Conservation (phyloP, 1,284 basidiomycete genomes). For the Cutaneotrichosporon mucoides region DNA sequence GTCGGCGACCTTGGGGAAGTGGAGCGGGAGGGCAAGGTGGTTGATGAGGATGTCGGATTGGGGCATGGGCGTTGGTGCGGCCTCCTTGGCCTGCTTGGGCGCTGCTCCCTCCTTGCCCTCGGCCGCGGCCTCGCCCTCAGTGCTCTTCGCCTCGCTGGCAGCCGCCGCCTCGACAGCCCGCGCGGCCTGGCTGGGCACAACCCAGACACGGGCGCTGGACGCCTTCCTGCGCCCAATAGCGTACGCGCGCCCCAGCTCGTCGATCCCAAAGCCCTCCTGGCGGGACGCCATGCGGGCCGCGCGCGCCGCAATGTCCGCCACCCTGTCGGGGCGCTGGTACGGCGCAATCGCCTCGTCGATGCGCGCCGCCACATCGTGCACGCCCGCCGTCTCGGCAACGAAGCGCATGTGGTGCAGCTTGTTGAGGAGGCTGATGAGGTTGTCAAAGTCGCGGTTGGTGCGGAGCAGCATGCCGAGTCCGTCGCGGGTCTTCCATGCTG, state of each 20-base stretch:
- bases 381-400: conserved; percentile 64
- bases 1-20: conserved; percentile 73
- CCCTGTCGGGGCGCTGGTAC: conserved; percentile 56
- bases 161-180: background rate
- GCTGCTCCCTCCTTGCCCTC: conserved; percentile 1
- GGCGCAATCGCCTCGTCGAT: conserved; percentile 58
- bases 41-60: conserved; percentile 72
- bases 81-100: background rate
- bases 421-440: conserved; percentile 62
- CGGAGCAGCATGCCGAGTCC: conserved; percentile 65
- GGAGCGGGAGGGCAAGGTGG: conserved; percentile 68
- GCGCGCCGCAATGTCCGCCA: background rate
- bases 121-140: background rate
- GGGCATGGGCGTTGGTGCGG: conserved; percentile 39
- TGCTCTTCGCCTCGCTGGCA: background rate
- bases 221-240: conserved; percentile 81
- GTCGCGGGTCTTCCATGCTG: conserved; percentile 62
- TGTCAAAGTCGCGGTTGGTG: conserved; percentile 68
- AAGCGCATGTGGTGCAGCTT: conserved; percentile 68
- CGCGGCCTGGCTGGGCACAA: conserved; percentile 64
- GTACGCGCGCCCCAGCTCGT: conserved; percentile 73
- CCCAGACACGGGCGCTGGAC: conserved; percentile 84
- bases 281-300: background rate
- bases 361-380: conserved; percentile 57
- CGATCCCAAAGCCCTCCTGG: conserved; percentile 54